Conservation (phyloP, 2,329 filamentous ascomycete species). For the Penicillium griseofulvum region DNA sequence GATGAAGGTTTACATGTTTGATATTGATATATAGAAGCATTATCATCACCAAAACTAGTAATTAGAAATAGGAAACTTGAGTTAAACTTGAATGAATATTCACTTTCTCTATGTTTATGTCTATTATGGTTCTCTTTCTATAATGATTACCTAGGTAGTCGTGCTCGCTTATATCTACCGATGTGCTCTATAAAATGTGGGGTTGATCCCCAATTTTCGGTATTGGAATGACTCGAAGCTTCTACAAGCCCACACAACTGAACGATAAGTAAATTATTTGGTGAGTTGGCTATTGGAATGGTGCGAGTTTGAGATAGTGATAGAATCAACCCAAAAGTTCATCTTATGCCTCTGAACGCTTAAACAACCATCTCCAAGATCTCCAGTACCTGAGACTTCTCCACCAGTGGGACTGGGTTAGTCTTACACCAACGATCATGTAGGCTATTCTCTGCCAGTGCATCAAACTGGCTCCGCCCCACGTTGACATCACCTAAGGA, state of each 20-base stretch:
- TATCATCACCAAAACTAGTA: neutral
- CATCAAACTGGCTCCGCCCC: constrained; percentile 47
- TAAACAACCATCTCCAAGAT: constrained; percentile 24
- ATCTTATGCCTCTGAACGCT: neutral
- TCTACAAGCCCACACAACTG: neutral
- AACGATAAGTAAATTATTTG: neutral
- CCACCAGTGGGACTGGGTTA: constrained; percentile 21
- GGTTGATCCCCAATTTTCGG: no score
- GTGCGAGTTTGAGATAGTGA: neutral
- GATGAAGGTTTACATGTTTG: neutral
- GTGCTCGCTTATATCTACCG: no score
- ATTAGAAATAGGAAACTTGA: neutral
- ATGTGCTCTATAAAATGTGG: no score
- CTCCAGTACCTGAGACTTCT: constrained; percentile 22
- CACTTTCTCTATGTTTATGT: neutral
- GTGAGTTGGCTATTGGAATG: neutral
- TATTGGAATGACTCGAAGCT: no score
- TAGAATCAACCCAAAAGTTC: no score
- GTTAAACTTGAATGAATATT: neutral
- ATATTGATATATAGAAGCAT: neutral
- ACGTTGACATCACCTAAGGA: constrained; percentile 54
- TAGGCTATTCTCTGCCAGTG: constrained; percentile 41
- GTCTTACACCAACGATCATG: constrained; percentile 22
- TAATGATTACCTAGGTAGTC: no score
- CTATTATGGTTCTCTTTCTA: no score